Evolutionary conservation across 1,139 yeast species (phyloP).

Genomic region (Yamadazyma dushanensis): DNA sequence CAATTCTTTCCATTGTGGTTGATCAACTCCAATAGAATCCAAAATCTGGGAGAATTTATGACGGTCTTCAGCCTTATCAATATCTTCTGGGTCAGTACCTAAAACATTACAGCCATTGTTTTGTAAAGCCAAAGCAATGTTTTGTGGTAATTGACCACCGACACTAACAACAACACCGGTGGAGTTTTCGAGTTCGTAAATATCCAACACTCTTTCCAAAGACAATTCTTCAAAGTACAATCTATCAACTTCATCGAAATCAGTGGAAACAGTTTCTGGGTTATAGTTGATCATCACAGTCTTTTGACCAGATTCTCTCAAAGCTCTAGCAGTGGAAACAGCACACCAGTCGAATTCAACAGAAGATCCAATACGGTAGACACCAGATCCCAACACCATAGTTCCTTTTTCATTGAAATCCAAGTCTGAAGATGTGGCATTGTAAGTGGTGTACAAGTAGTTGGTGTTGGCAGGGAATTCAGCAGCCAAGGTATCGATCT

Average conservation of each 20-base stretch:
- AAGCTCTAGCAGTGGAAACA: conserved; percentile 91
- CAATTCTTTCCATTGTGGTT: conserved; percentile 97
- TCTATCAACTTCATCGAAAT: conserved; percentile 97
- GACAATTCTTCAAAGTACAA: conserved; percentile 93
- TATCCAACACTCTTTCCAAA: conserved; percentile 95
- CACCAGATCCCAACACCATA: conserved; percentile 96
- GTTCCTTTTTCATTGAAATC: conserved; percentile 87
- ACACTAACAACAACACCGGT: conserved; percentile 93
- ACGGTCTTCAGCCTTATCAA: conserved; percentile 97
- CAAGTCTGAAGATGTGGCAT: conserved; percentile 84
- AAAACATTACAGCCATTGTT: conserved; percentile 82
- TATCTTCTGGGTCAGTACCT: conserved; percentile 94
- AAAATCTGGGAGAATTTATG: conserved; percentile 94
- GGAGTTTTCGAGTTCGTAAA: conserved; percentile 87
- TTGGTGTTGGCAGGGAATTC: conserved; percentile 98
- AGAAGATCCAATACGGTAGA: conserved; percentile 96
- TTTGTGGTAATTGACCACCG: conserved; percentile 98
- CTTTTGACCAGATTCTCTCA: conserved; percentile 82
- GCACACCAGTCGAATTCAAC: conserved; percentile 99
- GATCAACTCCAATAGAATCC: conserved; percentile 89
- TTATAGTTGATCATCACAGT: conserved; percentile 97
- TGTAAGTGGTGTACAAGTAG: conserved; percentile 93
- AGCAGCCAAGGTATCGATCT: conserved; percentile 96
- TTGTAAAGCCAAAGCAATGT: conserved; percentile 86
- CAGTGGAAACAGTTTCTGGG: conserved; percentile 98